These are phyloP conservation scores for Trichothecium sympodiale DNA, from an alignment of 2,329 filamentous ascomycete genomes.

Conservation along the genomic window DNA sequence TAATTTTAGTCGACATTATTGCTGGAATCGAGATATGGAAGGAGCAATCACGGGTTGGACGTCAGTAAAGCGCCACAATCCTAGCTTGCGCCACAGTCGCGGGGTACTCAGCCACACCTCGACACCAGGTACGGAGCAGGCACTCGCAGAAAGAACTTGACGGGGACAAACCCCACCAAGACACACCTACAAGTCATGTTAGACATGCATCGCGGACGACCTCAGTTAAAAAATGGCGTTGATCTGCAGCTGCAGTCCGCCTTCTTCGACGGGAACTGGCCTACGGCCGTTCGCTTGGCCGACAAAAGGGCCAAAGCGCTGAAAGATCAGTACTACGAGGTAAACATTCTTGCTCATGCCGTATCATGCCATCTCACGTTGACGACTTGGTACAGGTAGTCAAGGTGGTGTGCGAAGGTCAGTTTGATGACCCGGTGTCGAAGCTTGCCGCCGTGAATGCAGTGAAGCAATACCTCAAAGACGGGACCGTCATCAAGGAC, in stretches of 20 bases:
- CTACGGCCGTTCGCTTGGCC: constrained; percentile 36
- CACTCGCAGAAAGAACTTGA: too few species aligned
- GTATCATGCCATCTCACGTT: background rate
- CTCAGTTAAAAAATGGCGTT: constrained; percentile 35
- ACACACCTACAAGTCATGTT: too few species aligned
- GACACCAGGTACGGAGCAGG: too few species aligned
- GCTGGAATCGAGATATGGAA: too few species aligned
- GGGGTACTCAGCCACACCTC: too few species aligned
- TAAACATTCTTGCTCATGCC: constrained; percentile 14
- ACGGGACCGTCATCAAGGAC: constrained; percentile 35
- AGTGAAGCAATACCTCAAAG: constrained; percentile 34
- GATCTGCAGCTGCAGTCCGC: constrained; percentile 44
- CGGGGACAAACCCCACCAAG: too few species aligned
- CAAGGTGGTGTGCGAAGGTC: constrained; percentile 39
- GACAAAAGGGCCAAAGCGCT: constrained; percentile 36
- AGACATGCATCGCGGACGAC: constrained; percentile 21
- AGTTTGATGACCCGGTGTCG: constrained; percentile 36
- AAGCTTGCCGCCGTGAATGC: constrained; percentile 31
- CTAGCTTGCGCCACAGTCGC: too few species aligned
- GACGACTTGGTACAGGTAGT: constrained; percentile 31
- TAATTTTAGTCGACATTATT: too few species aligned
- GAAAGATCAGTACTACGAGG: constrained; percentile 46
- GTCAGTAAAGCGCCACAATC: too few species aligned
- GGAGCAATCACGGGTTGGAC: too few species aligned
- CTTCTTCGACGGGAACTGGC: constrained; percentile 44